Conservation (phyloP, 1,284 basidiomycete genomes). For the Salmacisia buchloeana region DNA sequence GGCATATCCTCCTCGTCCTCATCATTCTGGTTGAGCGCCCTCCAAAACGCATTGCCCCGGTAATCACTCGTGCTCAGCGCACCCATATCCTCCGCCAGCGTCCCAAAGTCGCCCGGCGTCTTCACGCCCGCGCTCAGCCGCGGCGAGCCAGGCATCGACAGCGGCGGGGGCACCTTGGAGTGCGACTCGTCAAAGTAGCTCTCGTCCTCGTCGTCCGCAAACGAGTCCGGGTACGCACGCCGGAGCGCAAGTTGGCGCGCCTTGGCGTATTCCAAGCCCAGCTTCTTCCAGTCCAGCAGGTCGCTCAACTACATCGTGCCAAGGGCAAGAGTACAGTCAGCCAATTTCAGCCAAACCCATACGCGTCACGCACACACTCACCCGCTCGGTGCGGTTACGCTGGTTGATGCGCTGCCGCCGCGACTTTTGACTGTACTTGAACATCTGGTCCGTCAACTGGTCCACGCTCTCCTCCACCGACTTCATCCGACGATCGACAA, state of each 20-base stretch:
- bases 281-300: conserved; percentile 93
- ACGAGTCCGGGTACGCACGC: conserved; percentile 90
- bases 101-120: conserved; percentile 44
- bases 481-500: conserved; percentile 83
- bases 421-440: conserved; percentile 73
- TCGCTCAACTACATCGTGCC: conserved; percentile 56
- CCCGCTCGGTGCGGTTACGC: conserved; percentile 82
- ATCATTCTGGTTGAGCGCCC: conserved; percentile 36
- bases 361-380: neutral
- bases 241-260: conserved; percentile 84
- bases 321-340: neutral
- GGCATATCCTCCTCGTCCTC: conserved; percentile 35
- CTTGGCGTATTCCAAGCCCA: conserved; percentile 95
- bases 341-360: neutral
- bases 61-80: conserved; percentile 43
- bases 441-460: conserved; percentile 53
- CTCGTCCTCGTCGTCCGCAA: conserved; percentile 62
- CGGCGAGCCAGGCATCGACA: conserved; percentile 81
- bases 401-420: conserved; percentile 95
- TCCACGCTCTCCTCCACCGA: conserved; percentile 87
- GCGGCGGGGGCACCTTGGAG: conserved; percentile 62
- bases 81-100: conserved; percentile 42
- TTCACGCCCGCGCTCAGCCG: conserved; percentile 54
- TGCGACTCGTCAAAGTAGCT: conserved; percentile 60
- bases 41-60: conserved; percentile 39